Evolutionary conservation across 495 filamentous ascomycete genomes (phyloP), one percentile per base, ranked within the genome.

Genomic region (Cairneyella variabilis): DNA sequence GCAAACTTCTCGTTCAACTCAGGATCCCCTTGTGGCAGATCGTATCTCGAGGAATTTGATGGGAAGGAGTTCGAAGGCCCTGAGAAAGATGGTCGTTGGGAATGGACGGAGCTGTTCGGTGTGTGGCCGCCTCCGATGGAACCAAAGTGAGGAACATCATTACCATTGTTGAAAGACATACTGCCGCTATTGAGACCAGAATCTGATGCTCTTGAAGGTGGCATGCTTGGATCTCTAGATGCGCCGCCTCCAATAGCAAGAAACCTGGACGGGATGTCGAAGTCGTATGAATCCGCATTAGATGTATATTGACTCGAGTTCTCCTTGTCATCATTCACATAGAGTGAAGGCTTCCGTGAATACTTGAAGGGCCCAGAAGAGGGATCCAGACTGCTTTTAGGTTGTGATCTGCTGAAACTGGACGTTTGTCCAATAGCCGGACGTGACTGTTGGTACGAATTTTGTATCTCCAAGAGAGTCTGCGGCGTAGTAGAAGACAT

Each of bases 401-500:
- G 40, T 30, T 55, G 54, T 21, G 48, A 32, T 41, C 62, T 53
- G 28, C 30, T 43, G 30, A 56, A 57, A 25, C 49, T 51, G 41
- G 54, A 8, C 8, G 51, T 48, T 42, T 64, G 61, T 20, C 44
- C 43, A 28, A 62, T 51, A 14, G 47, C 27, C 10, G 58, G 57
- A 3, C 64, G 16, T 6, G 57, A 49, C 1, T 72, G 20, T 45
- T 74, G 77, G 53, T 77, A 80, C 20, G 45, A 51, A 30, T 74
- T 73, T 43, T 66, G 62, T 1, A 68, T 45, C 16, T 81, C 77
- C 30, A 67, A 64, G 11, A 76, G 54, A 2, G 64, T 59, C 21
- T 53, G 53, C n/a, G 45, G 49, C n/a, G 63, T 53, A 0, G 66
- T 62, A 47, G 62, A 69, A 27, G 74, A 71, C 37, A 76, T 74